phyloP scores from a whole-genome alignment of 257 asterid species.

The Solanum medicagineum region DNA sequence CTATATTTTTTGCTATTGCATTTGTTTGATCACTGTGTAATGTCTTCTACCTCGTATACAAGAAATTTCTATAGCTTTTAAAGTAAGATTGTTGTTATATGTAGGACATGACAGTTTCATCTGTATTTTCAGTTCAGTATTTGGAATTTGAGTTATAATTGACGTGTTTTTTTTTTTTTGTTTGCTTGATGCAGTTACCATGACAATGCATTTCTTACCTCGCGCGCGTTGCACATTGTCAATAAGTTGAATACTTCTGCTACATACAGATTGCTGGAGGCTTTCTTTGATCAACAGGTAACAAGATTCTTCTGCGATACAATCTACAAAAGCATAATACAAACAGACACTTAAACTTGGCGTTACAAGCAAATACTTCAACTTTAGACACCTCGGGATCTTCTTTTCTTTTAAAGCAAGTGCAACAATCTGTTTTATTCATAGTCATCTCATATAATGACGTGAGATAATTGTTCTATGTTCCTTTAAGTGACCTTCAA shows the following conservation, averaged over 20 bases:
- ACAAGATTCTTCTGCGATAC: neutral
- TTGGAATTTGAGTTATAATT: neutral
- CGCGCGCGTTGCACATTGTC: constrained; percentile 68
- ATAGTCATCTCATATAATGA: neutral
- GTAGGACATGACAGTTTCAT: neutral
- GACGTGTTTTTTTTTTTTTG: neutral
- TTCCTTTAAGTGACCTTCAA: neutral
- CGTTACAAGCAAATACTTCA: neutral
- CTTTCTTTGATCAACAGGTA: constrained; percentile 65
- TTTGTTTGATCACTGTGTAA: neutral
- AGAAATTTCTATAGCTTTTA: neutral
- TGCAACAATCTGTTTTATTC: neutral
- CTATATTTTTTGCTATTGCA: neutral
- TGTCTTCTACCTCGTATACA: neutral
- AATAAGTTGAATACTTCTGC: constrained; percentile 35
- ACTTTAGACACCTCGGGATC: neutral
- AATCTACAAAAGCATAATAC: neutral
- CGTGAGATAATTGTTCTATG: neutral
- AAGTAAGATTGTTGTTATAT: neutral
- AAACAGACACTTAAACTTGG: neutral
- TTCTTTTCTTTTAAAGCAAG: neutral
- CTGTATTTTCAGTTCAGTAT: neutral
- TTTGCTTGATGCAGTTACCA: constrained; percentile 55
- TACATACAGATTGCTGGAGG: constrained; percentile 49
- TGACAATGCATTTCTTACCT: constrained; percentile 56